phyloP scores from a whole-genome alignment of 2,329 filamentous ascomycete genomes.

The Cladophialophora psammophila region DNA sequence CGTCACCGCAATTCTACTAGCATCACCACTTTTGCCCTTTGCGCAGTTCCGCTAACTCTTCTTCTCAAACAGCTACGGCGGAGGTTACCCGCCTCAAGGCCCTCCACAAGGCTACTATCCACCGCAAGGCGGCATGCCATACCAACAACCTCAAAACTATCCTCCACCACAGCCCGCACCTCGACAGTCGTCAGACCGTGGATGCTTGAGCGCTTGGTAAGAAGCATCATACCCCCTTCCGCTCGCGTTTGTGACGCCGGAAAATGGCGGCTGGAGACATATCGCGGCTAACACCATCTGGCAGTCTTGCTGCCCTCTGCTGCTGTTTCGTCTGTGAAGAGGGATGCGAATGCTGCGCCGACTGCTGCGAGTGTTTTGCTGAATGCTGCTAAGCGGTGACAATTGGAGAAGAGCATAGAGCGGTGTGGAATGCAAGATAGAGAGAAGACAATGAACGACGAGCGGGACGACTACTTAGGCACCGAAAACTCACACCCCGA shows the following conservation, averaged over 20 bases:
- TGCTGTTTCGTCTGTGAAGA: constrained; percentile 72
- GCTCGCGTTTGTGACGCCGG: not conserved
- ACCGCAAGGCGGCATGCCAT: constrained; percentile 22
- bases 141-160: constrained; percentile 60
- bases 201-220: constrained; percentile 61
- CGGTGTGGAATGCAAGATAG: constrained; percentile 2
- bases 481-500: not conserved
- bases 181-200: constrained; percentile 58
- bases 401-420: not conserved
- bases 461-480: not conserved
- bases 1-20: not conserved
- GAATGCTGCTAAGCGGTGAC: constrained; percentile 37
- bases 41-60: not conserved
- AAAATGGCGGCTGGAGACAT: not conserved
- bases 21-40: not conserved
- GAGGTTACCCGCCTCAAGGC: constrained; percentile 29
- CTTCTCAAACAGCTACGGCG: constrained; percentile 18
- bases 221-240: not conserved
- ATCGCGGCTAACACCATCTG: constrained; percentile 6
- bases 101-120: constrained; percentile 29
- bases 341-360: constrained; percentile 69
- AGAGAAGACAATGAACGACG: not conserved
- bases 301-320: constrained; percentile 63
- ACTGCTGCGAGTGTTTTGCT: constrained; percentile 61
- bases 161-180: constrained; percentile 49